Percentiles rank a stretch among this genome's conserved stretches.
Conservation (phyloP, 2,329 filamentous ascomycete genomes). For the Talaromyces sp. region DNA sequence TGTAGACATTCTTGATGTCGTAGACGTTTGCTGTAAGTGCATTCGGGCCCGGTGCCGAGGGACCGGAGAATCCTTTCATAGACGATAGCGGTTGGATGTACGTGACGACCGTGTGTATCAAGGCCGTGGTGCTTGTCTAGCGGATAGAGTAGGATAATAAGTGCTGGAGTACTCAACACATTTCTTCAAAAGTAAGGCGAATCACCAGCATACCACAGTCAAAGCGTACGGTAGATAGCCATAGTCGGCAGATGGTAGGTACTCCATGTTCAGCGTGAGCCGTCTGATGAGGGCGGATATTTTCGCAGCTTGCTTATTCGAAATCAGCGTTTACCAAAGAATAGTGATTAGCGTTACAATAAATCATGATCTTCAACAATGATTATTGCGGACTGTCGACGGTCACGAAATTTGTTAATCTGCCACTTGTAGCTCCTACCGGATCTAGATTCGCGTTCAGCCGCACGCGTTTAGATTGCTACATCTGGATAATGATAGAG, state of each 20-base stretch:
- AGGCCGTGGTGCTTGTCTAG: conserved; percentile 23
- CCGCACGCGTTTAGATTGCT: background rate
- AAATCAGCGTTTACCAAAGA: too few species aligned
- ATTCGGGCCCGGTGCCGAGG: conserved; percentile 25
- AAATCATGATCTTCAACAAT: too few species aligned
- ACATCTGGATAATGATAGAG: background rate
- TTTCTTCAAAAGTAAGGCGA: background rate
- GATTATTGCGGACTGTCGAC: too few species aligned
- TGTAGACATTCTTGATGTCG: conserved; percentile 38
- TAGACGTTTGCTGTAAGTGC: conserved; percentile 35
- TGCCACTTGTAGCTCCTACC: too few species aligned
- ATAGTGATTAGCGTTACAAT: too few species aligned
- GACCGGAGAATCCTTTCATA: conserved; percentile 29
- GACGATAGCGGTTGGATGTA: conserved; percentile 26
- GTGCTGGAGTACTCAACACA: background rate
- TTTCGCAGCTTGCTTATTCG: too few species aligned
- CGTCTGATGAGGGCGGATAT: too few species aligned
- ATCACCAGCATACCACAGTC: conserved; percentile 19
- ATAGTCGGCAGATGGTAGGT: conserved; percentile 13
- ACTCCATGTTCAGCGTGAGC: background rate
- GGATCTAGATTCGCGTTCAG: background rate
- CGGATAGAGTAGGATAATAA: too few species aligned
- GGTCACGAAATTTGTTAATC: too few species aligned
- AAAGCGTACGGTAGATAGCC: conserved; percentile 32
- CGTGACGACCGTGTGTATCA: conserved; percentile 27